Base-by-base conservation (phyloP, 2,329 filamentous ascomycete genomes). In the Sphaerostilbella broomeana region DNA sequence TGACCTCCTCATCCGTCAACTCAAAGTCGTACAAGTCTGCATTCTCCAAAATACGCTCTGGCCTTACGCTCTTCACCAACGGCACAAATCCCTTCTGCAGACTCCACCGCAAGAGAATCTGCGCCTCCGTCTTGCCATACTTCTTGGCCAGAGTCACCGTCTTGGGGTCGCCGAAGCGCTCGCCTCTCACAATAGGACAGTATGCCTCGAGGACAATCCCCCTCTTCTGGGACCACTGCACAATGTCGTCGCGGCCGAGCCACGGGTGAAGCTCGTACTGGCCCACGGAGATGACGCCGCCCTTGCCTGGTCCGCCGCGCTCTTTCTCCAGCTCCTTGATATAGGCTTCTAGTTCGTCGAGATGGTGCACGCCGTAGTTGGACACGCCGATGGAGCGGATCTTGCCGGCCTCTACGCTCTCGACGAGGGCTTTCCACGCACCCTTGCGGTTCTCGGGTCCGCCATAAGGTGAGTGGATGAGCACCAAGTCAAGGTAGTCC, bases 191-290 rank as follows among this genome's bases (percentile, higher is more conserved):
- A 28, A 81, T 65, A 10, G 78, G 77, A 28, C 67, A 71, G 55
- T 80, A 82, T 0, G 77, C 77, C 62, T 87, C 71, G 11, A 84
- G 58, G 21, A 77, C 72, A 15, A 85, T 66, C 44, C 70, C 70
- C 13, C 77, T 70, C 59, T 80, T 69, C 47, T 70, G 60, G 51
- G 84, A 84, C 87, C 88, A 95, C 32, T 75, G 67, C 7, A 81
- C 79, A 45, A 95, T 86, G 54, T 95, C 87, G 16, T 71, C 66
- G n/a, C 88, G 72, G 7, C 79, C 72, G 28, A 88, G 77, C 88
- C 87, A 95, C 1, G 89, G 89, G 61, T 95, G 89, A 9, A 95
- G 66, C 63, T 95, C 89, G 62, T 84, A 87, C 63, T 95, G 89
- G 27, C 86, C 88, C 25, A 95, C 84, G 45, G 81, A 84, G 53